Percentiles rank a stretch among this genome's conserved stretches.
Conservation (phyloP, 108 stramenopile species). For the Cyclotella atomus region DNA sequence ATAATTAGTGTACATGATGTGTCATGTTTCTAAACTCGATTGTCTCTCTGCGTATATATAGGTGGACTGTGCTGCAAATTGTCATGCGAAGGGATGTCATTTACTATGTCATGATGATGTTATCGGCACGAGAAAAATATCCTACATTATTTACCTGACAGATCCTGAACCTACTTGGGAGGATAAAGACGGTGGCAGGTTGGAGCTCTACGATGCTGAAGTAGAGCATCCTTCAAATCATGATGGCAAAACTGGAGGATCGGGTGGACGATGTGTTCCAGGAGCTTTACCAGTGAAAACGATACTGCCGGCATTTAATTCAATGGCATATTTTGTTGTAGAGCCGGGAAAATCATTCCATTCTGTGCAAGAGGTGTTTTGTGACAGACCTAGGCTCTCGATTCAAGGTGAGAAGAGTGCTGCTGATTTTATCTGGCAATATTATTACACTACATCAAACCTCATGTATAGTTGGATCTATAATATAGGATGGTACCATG, state of each 20-base stretch:
- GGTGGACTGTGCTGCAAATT: constrained; percentile 96
- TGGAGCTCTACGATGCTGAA: constrained; percentile 85
- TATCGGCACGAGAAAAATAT: constrained; percentile 91
- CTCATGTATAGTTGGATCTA: background rate
- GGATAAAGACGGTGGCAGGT: constrained; percentile 87
- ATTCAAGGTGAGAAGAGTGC: constrained; percentile 80
- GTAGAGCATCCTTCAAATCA: constrained; percentile 24
- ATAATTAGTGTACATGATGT: too few species aligned
- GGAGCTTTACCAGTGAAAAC: constrained; percentile 65
- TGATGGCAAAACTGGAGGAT: background rate
- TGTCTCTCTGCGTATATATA: constrained; percentile 5
- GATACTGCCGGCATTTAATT: constrained; percentile 85
- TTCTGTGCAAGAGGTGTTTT: constrained; percentile 96
- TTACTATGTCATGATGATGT: constrained; percentile 98
- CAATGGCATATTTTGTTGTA: constrained; percentile 93
- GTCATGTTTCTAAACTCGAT: too few species aligned
- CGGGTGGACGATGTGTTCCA: constrained; percentile 41
- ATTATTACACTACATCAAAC: background rate
- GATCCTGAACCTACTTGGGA: constrained; percentile 77
- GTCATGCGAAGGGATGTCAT: constrained; percentile 94
- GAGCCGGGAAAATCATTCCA: constrained; percentile 92
- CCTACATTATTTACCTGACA: constrained; percentile 94
- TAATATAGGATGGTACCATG: constrained; percentile 86
- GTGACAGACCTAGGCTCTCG: constrained; percentile 89
- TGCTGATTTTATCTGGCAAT: too few species aligned